Base-by-base conservation (phyloP, 768 basidiomycete genomes). In the Rhizopogon sp. region DNA sequence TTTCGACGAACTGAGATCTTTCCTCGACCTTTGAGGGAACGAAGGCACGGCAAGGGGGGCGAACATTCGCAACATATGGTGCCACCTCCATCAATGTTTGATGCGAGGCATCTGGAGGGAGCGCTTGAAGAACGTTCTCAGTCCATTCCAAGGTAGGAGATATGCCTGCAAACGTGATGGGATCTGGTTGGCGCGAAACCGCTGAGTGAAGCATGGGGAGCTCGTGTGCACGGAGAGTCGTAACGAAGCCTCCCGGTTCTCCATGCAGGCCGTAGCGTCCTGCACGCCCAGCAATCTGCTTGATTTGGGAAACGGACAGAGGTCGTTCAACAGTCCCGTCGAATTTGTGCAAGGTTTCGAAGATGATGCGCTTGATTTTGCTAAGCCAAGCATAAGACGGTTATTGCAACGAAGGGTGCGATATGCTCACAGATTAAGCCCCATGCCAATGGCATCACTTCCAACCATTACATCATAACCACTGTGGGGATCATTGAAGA, bases 391-490 rank as follows among this genome's bases (percentile, higher is more conserved):
- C 8, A 39, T 54, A 53, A 52, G 44, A 45, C 20, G 44, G 5
- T 3, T 4, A 0, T 42, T 52, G n/a, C 28, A 5, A 25, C 25
- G 52, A 17, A 44, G 31, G 50, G 17, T 28, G 25, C 3, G 17
- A 17, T 2, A 33, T 10, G 74, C 89, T 43, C 68, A 98, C 97
- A 99, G 72, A 66, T 99, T 98, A 20, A 99, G 78, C 0, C 97
- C 97, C 93, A 99, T 95, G 2, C 97, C 94, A 47, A 98, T 87
- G 0, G 94, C 93, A 64, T 99, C 97, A 62, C 90, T 94, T 1
- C 92, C 96, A 16, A 98, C 83, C 41, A 99, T 78, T 2, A 98
- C 86, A 61, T 96, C 90, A 63, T 89, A 90, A 1, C 83, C 86
- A n/a, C 87, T 90, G 41, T 81, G 65, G 0, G 83, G 83, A 56